Evolutionary conservation across 495 filamentous ascomycete genomes (phyloP), one percentile per base, ranked within the genome.

Genomic region (Immersiella caudata): DNA sequence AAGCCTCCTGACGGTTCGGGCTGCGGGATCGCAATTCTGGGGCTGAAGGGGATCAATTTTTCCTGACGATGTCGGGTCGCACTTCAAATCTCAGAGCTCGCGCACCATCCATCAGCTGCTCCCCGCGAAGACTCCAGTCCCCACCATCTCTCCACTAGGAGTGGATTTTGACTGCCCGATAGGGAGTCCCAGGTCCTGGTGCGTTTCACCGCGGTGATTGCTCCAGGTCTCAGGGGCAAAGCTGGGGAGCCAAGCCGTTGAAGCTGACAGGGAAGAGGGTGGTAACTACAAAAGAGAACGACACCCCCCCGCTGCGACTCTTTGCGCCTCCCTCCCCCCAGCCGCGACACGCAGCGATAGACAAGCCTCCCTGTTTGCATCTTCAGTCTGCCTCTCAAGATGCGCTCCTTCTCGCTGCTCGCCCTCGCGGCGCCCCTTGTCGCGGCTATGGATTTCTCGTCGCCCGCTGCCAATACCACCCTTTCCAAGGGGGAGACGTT

Each of bases 401-500:
- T 78, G 71, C 71, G 68, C 46, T 67, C 68, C 52, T 29, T 73
- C 52, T 67, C 71, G 20, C 67, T 76, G 54, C 18, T 73, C 52
- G 70, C 73, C 68, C 66, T 74, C 54, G 71, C 68, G 70, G 74
- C 73, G 46, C 73, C 74, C 33, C 71, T 78, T 0, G 76, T 72
- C 18, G 73, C 76, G 21, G 76, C 76, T 69, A 69, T 78, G 26
- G 52, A 73, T 49, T 77, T 78, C 63, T 57, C 55, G 18, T 60
- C 35, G 14, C 76, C 75, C 18, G 46, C 46, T 16, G 61, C 68
- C 62, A 77, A 78, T 73, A 62, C 73, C 0, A 81, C 79, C 68
- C 64, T 79, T 54, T 60, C 71, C 29, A 80, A 80, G 66, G 81
- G 81, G 22, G 70, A 74, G 33, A 71, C 68, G 27, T 60, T 74